Base-by-base conservation (phyloP, 352 stramenopile species). In the Phytophthora cryptogea region DNA sequence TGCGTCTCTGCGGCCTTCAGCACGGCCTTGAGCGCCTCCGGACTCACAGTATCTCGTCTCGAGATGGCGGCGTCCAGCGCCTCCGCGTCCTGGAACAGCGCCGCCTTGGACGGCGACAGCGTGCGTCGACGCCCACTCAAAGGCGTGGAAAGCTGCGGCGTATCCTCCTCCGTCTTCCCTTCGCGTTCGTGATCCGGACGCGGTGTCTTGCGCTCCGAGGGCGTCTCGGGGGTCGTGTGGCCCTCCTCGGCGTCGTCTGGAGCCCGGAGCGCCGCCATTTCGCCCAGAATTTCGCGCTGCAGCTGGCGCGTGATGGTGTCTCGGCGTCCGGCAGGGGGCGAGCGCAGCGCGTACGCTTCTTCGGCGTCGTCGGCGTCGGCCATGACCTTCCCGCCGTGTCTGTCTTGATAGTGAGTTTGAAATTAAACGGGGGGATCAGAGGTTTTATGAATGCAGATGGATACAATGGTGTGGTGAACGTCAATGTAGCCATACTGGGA, bases 271-370 rank as follows among this genome's bases (percentile, higher is more conserved):
- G 16, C 26, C 2, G 49, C 52, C 5, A 58, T 40, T 16, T 78
- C 65, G 40, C 68, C 66, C 46, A 89, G 59, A 28, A 91, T 83
- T 66, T 88, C 77, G 33, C 77, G 77, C 73, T 88, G 81, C 39
- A 88, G 64, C 58, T 83, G 72, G 43, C 70, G 78, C 7, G 75
- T 80, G 54, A 89, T 73, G 27, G 70, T 86, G 20, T 87, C 81
- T 32, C 63, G 46, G 13, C 60, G 65, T n/a, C 54, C 42, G 14
- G 44, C 26, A 17, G 43, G 53, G 50, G 78, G 68, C 43, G 68
- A 54, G 17, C 49, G 51, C 41, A 85, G 80, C 48, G 59, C 56
- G 59, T 74, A 78, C 51, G 68, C 47, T 23, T 28, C 27, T 33
- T 66, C 63, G 40, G 7, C 63, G 30, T 5, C 54, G 39, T 68